Evolutionary conservation across 139 green algal species (phyloP), one percentile per base, ranked within the genome.

Genomic region (Volvox africanus): DNA sequence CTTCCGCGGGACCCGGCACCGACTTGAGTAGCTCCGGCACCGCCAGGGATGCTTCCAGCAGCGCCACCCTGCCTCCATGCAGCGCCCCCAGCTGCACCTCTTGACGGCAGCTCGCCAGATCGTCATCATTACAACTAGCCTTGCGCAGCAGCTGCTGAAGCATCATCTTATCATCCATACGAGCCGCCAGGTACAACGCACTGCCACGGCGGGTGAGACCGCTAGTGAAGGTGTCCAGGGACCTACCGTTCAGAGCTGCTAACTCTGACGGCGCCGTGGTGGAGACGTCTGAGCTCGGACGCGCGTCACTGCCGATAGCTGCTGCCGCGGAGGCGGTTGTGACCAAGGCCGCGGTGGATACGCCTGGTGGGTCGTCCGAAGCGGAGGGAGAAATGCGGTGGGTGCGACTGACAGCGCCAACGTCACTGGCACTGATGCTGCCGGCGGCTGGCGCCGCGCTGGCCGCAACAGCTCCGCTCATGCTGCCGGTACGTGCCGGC

Each of bases 61-160:
- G 83, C 68, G 26, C 16, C 36, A 89, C 35, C 67, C 67, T 9
- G 36, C 67, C 83, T 65, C 83, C 83, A 37, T 89, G 83, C 36
- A 89, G 68, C 36, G 83, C 67, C 62, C 83, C 83, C 36, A 89
- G 83, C 83, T 81, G 83, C 67, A 89, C 83, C 83, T 89, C 83
- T 32, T 35, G 33, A 14, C 61, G 65, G 24, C 82, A 87, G 1
- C 20, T n/a, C 30, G 61, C 20, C 62, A 55, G 30, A 21, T 26
- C 32, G 33, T 33, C 33, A 61, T 67, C 82, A 22, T 24, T 33
- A 0, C 5, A n/a, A n/a, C 24, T 50, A 24, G 83, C 83, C 36
- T 50, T 18, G 12, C 28, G 68, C 67, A 89, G 65, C 83, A 89
- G 62, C 22, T 44, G 50, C 20, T 89, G 67, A 26, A 89, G 67